phyloP scores from a whole-genome alignment of 306 rosid species.

The Herpetospermum pedunculosum region DNA sequence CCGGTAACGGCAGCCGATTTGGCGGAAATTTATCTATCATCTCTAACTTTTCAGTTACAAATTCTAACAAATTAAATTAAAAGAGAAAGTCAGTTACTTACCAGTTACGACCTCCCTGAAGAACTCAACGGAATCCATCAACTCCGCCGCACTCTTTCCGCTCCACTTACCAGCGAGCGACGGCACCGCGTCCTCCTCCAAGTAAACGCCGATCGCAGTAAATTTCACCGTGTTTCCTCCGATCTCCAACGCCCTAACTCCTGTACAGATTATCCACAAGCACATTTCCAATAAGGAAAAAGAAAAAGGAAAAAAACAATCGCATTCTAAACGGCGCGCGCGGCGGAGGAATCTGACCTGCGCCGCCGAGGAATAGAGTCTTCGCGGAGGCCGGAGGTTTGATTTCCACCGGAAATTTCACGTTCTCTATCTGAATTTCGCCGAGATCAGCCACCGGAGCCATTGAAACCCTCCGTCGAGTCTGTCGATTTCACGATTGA shows the following conservation, averaged over 20 bases:
- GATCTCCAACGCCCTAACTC: constrained; percentile 50
- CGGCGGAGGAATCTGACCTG: constrained; percentile 26
- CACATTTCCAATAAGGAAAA: background rate
- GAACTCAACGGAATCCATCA: constrained; percentile 48
- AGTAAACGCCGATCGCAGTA: constrained; percentile 59
- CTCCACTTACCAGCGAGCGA: constrained; percentile 52
- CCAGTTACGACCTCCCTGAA: constrained; percentile 55
- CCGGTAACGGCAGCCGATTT: background rate
- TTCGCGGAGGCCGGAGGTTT: constrained; percentile 37
- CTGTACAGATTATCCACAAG: constrained; percentile 14
- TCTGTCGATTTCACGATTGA: background rate
- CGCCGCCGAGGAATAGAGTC: constrained; percentile 34
- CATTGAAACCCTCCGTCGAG: background rate
- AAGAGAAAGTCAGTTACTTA: constrained; percentile 2
- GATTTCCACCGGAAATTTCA: constrained; percentile 14
- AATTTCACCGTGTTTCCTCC: constrained; percentile 46
- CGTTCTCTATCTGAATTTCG: constrained; percentile 25
- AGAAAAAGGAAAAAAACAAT: background rate
- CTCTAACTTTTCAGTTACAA: background rate
- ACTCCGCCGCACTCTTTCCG: constrained; percentile 32
- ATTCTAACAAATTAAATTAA: background rate
- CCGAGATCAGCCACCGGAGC: background rate
- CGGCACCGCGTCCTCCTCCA: constrained; percentile 49
- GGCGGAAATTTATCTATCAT: background rate
- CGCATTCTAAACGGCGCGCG: background rate